Evolutionary conservation across 192 early-diverging fungal species (phyloP), one percentile per base, ranked within the genome.

Genomic region (Backusella mclennaniae): DNA sequence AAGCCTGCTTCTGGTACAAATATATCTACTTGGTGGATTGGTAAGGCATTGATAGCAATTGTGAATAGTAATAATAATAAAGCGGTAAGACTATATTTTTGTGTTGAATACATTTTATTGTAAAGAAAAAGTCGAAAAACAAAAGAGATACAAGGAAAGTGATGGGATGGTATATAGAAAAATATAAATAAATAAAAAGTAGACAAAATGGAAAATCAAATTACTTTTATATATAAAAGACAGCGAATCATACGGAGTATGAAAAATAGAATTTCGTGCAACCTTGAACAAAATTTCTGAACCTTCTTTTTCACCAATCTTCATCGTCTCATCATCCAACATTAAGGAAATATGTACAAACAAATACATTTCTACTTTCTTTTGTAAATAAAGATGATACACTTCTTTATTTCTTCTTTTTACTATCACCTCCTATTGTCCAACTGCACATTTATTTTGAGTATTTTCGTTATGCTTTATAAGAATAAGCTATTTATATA

Each of bases 41-140:
- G 76, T 15, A 46, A 12, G 17, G 75, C 72, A 5, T 52, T 26
- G 35, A 63, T 44, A 39, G 36, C 36, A 19, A 12, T 68, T 6
- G 21, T 44, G 4, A 67, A 17, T 35, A 71, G 6, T 26, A 63
- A 26, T 63, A 63, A 12, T 29, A 63, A 63, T 23, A 26, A 14
- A 14, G 12, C 56, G 19, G 23, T 26, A 26, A 59, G 26, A 19
- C 56, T 59, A 5, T 26, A 26, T 26, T 59, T 21, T 59, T 59
- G 53, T 59, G n/a, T 59, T 26, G 53, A 59, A 59, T 26, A 26
- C 53, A 59, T 59, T 56, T 56, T 56, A 56, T 56, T 56, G 52
- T 19, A 49, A 52, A n/a, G 49, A 52, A 52, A 52, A 17, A n/a
- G 6, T 6, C 5, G 19, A 21, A n/a, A n/a, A 53, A n/a, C 33